phyloP scores from a whole-genome alignment of 805 yeast species.

The Candida michaelii region DNA sequence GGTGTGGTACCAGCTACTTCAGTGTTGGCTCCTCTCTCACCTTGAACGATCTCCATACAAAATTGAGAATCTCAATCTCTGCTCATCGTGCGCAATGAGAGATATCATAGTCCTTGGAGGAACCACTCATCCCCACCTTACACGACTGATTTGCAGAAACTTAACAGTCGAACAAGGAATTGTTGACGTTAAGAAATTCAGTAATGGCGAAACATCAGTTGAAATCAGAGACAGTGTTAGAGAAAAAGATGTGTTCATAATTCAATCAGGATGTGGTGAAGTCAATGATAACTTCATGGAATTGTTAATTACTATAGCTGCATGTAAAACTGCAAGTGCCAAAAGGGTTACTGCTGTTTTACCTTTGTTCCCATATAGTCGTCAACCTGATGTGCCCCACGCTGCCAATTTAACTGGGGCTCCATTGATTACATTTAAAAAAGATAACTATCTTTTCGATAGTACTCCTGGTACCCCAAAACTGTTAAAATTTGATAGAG shows the following conservation, averaged over 20 bases:
- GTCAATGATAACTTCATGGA: constrained; percentile 88
- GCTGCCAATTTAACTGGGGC: constrained; percentile 65
- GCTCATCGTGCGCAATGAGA: constrained; percentile 49
- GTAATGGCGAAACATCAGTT: constrained; percentile 94
- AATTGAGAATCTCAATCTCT: neutral
- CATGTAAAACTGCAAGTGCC: constrained; percentile 90
- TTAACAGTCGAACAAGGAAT: constrained; percentile 72
- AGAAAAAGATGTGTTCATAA: constrained; percentile 91
- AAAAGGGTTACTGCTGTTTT: constrained; percentile 84
- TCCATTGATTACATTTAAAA: constrained; percentile 44
- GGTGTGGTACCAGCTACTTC: too few relatives aligned
- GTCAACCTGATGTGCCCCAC: constrained; percentile 94
- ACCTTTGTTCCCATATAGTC: constrained; percentile 91
- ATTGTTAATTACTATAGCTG: constrained; percentile 79
- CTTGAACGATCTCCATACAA: too few relatives aligned
- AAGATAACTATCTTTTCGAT: constrained; percentile 46
- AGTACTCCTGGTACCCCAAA: constrained; percentile 43
- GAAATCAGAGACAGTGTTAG: constrained; percentile 85
- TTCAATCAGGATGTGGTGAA: constrained; percentile 84
- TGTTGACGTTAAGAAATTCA: constrained; percentile 60
- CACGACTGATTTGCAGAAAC: constrained; percentile 71
- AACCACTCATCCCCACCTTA: constrained; percentile 79
- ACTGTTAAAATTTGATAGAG: constrained; percentile 28
- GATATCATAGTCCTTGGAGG: constrained; percentile 90
- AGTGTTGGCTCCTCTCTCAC: too few relatives aligned